Conservation (phyloP, 2,329 filamentous ascomycete genomes). For the Amphichorda felina region DNA sequence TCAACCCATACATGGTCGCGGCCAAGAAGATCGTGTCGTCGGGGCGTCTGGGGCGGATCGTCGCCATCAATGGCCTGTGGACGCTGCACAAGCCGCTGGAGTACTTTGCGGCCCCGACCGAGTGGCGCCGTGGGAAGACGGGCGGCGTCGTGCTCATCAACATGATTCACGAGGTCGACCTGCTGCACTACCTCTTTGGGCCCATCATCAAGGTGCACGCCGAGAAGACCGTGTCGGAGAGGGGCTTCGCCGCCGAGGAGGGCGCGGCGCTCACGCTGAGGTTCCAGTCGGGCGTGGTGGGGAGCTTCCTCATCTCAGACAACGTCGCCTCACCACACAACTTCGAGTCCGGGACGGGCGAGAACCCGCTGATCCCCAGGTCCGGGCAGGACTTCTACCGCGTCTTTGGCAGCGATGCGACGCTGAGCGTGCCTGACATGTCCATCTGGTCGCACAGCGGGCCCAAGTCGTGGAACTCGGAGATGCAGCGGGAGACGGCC, state of each 20-base stretch:
- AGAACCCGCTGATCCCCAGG: slow-evolving; percentile 40
- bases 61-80: slow-evolving; percentile 45
- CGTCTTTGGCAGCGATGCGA: slow-evolving; percentile 39
- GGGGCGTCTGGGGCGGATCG: slow-evolving; percentile 28
- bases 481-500: slow-evolving; percentile 17
- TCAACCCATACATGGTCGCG: slow-evolving; percentile 41
- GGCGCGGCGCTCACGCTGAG: slow-evolving; percentile 39
- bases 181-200: slow-evolving; percentile 43
- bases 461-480: slow-evolving; percentile 28
- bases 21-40: slow-evolving; percentile 30
- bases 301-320: slow-evolving; percentile 44
- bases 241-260: slow-evolving; percentile 39
- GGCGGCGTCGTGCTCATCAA: slow-evolving; percentile 44
- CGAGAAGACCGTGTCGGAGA: slow-evolving; percentile 29
- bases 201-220: slow-evolving; percentile 38
- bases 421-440: slow-evolving; percentile 42
- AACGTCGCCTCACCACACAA: slow-evolving; percentile 36
- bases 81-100: slow-evolving; percentile 32
- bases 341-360: slow-evolving; percentile 45
- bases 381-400: slow-evolving; percentile 34
- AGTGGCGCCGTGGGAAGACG: slow-evolving; percentile 31
- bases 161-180: slow-evolving; percentile 48
- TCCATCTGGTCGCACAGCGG: slow-evolving; percentile 31
- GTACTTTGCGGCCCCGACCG: slow-evolving; percentile 35
- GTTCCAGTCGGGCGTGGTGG: slow-evolving; percentile 41